Percentiles rank a stretch among this genome's conserved stretches.
phyloP scores from a whole-genome alignment of 441 rosid species.

The Erysimum pusillum region DNA sequence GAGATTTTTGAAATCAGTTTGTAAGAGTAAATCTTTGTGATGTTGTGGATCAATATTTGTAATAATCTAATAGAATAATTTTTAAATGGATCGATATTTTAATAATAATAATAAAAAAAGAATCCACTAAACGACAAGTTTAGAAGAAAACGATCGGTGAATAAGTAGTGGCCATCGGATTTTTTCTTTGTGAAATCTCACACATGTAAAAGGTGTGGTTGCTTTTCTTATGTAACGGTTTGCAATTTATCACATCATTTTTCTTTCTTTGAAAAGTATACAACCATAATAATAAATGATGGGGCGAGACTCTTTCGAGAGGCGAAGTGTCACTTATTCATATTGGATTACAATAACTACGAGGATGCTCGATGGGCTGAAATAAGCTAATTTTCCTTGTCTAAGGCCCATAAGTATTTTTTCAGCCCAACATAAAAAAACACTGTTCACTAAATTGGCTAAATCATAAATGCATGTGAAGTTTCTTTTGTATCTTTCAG shows the following conservation, averaged over 20 bases:
- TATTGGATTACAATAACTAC: neutral
- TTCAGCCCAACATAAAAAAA: slow-evolving; percentile 7
- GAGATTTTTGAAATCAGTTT: too few species aligned
- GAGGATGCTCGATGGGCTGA: neutral
- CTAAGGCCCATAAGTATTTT: neutral
- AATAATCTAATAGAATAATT: too few species aligned
- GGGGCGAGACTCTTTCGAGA: slow-evolving; percentile 7
- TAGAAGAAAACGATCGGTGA: neutral
- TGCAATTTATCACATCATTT: slow-evolving; percentile 31
- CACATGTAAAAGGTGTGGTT: slow-evolving; percentile 49
- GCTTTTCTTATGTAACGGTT: slow-evolving; percentile 38
- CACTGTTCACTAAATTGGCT: neutral
- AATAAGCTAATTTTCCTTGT: neutral
- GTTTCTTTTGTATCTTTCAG: neutral
- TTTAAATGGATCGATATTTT: too few species aligned
- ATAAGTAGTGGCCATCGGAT: neutral
- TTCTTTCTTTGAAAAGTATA: slow-evolving; percentile 16
- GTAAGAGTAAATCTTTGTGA: too few species aligned
- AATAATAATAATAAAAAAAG: too few species aligned
- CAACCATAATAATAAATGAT: neutral
- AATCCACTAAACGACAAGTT: too few species aligned
- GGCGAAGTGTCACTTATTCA: slow-evolving; percentile 14
- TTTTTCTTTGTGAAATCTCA: slow-evolving; percentile 11
- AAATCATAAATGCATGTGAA: neutral
- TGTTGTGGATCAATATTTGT: too few species aligned